A percentile compares a stretch with the other conserved stretches of the same genome.
Evolutionary conservation across 208 protist genomes (phyloP).

Genomic region (Endotrypanum monterogeii): DNA sequence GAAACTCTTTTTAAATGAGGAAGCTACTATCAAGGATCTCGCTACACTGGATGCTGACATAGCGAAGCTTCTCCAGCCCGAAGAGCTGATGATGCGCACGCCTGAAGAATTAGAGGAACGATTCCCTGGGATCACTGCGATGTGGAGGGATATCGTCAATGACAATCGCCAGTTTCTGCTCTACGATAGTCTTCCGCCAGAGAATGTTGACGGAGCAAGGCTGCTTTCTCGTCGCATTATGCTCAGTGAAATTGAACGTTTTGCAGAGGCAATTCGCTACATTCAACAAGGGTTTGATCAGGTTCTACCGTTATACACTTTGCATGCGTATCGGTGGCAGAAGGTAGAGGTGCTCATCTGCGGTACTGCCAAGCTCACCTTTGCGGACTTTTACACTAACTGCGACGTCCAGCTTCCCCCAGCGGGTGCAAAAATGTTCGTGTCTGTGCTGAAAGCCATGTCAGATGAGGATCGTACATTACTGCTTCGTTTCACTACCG

Average conservation of each 20-base stretch:
- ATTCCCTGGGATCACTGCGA: conserved; percentile 69
- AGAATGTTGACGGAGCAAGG: conserved; percentile 42
- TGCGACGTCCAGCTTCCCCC: conserved; percentile 76
- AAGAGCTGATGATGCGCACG: conserved; percentile 61
- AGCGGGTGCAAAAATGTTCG: conserved; percentile 65
- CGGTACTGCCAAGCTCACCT: conserved; percentile 78
- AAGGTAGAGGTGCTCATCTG: conserved; percentile 83
- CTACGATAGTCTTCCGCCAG: conserved; percentile 49
- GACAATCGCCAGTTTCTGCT: conserved; percentile 52
- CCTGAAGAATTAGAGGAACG: conserved; percentile 83
- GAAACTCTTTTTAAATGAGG: conserved; percentile 88
- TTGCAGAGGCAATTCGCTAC: conserved; percentile 62
- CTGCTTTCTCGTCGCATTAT: conserved; percentile 70
- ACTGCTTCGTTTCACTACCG: conserved; percentile 88
- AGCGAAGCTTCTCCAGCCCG: conserved; percentile 50
- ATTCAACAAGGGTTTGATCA: conserved; percentile 82
- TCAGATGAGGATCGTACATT: conserved; percentile 83
- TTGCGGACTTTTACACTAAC: conserved; percentile 69
- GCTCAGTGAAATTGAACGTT: conserved; percentile 63
- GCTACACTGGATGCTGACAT: conserved; percentile 65
- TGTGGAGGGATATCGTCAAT: conserved; percentile 43
- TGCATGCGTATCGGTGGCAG: conserved; percentile 88
- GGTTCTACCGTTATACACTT: conserved; percentile 81
- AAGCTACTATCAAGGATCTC: conserved; percentile 57
- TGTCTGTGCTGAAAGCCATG: conserved; percentile 75